Evolutionary conservation across 768 basidiomycete species (phyloP), one percentile per base, ranked within the genome.

Genomic region (Leccinum incarnatum): DNA sequence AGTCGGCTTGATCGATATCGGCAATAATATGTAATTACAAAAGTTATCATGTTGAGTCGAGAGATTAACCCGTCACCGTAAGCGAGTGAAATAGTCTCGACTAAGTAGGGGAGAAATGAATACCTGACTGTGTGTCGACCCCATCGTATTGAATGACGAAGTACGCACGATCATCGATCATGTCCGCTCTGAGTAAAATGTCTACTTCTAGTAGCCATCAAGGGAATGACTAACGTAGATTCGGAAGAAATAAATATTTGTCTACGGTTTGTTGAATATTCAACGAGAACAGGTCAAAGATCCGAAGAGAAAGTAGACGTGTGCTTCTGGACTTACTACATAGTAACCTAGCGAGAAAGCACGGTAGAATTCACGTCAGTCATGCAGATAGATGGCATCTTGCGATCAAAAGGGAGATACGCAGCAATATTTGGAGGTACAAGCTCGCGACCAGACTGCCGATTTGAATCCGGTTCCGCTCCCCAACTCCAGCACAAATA

Each of bases 341-440:
- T 19, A 81, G 72, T 47, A 92, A 69, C n/a, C 63, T 69, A 92
- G 49, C 86, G 78, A 17, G 65, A 64, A 23, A 93, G 77, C 5
- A 91, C 90, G 14, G 77, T 72, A 4, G 84, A 79, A 65, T 89
- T 82, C 23, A 83, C 76, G 65, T 93, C 90, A 1, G 88, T 89
- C 54, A 92, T 63, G 70, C 78, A 79, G 8, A 88, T 46, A 4
- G 67, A 59, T 50, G 69, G 48, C 55, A 36, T 23, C 17, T 48
- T 47, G 54, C 17, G 21, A 32, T 56, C 42, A 25, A 23, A 10
- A 21, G 53, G 29, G 29, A 29, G 40, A 51, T 7, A 51, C 21
- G 32, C 36, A 15, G 53, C 69, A 29, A 29, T 29, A 29, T 29
- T 29, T 29, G 29, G 9, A 29, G 29, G 9, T 29, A 29, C 6